Evolutionary conservation across 23 red algal species (phyloP).

Genomic region (Chondrus crispus): DNA sequence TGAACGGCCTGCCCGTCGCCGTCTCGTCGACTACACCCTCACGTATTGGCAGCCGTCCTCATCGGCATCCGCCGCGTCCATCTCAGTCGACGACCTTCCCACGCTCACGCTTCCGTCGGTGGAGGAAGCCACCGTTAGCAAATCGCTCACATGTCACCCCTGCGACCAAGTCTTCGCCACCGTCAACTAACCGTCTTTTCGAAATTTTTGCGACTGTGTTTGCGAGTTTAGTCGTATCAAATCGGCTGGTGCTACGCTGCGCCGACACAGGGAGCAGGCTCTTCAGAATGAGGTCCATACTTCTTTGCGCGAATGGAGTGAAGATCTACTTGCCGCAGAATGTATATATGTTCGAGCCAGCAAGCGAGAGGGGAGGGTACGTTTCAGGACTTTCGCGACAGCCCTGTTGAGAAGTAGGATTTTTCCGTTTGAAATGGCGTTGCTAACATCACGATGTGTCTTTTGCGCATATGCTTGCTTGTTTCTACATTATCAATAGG

Average conservation of each 20-base stretch:
- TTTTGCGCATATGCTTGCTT: not conserved
- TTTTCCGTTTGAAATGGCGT: no score
- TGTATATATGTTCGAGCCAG: constrained; percentile 24
- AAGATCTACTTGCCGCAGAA: not conserved
- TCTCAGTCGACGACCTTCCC: not conserved
- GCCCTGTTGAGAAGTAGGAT: no score
- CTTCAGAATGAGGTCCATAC: constrained; percentile 17
- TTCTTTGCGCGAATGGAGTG: not conserved
- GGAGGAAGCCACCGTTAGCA: no score
- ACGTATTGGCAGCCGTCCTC: not conserved
- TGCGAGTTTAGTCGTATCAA: not conserved
- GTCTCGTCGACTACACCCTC: not conserved
- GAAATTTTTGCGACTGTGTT: no score
- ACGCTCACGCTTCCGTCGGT: no score
- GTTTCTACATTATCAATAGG: not conserved
- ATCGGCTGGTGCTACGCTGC: constrained; percentile 45
- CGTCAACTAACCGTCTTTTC: no score
- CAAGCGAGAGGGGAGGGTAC: constrained; percentile 1
- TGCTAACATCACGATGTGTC: no score
- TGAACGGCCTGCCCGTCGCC: not conserved
- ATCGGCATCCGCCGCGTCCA: not conserved
- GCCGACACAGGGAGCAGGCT: constrained; percentile 29
- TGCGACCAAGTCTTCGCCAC: no score
- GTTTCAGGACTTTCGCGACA: no score
- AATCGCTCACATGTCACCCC: no score